Percentiles rank a stretch among this genome's conserved stretches.
Conservation (phyloP, 23 red algal genomes). For the Gracilaria gracilis region DNA sequence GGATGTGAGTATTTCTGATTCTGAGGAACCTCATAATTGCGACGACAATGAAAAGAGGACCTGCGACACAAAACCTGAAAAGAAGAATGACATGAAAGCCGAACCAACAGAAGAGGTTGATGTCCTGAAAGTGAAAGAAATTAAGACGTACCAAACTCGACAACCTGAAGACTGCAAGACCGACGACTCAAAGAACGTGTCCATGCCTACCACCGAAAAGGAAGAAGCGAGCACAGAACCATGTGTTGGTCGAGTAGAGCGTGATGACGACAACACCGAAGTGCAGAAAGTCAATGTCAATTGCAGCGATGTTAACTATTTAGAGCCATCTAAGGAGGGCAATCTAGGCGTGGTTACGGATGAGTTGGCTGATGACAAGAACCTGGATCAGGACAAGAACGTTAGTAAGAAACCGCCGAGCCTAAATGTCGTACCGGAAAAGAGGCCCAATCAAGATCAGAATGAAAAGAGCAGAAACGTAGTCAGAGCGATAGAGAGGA, state of each 20-base stretch:
- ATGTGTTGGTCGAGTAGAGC: neutral
- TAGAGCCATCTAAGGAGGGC: neutral
- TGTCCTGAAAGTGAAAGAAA: neutral
- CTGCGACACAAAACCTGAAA: neutral
- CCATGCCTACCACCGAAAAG: neutral
- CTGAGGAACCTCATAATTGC: slow-evolving; percentile 3
- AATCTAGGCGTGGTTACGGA: neutral
- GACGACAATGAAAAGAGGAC: neutral
- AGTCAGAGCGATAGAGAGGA: neutral
- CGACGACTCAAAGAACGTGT: neutral
- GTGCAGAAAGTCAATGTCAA: neutral
- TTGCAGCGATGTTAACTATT: neutral
- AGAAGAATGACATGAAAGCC: neutral
- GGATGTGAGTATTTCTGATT: neutral
- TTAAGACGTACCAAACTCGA: neutral
- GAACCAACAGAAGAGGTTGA: slow-evolving; percentile 35
- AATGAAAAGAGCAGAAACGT: slow-evolving; percentile 4
- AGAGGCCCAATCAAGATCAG: neutral
- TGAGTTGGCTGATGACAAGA: neutral
- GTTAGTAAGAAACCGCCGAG: neutral
- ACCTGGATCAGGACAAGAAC: neutral
- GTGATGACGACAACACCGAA: neutral
- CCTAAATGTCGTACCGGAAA: neutral
- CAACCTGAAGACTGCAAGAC: neutral
- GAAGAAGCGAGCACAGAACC: neutral